These are phyloP conservation scores for Hyaloscypha variabilis DNA, from an alignment of 495 filamentous ascomycete species.

Conservation along the genomic window DNA sequence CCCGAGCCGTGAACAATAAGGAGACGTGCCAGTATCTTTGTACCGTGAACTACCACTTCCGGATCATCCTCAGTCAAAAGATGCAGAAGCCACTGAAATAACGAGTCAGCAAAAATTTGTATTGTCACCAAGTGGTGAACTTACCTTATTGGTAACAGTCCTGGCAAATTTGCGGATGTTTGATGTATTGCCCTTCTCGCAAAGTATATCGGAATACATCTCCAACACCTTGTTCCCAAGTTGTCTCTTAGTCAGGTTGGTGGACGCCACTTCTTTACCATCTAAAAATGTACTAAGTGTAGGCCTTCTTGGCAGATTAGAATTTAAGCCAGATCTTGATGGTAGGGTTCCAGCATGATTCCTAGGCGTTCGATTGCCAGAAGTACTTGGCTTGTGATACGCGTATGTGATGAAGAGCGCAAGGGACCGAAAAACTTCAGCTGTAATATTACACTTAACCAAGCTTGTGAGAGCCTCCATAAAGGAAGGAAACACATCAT, in stretches of 20 bases:
- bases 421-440: slow-evolving; percentile 82
- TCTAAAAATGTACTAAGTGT: slow-evolving; percentile 34
- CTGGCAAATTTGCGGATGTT: slow-evolving; percentile 87
- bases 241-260: slow-evolving; percentile 54
- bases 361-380: slow-evolving; percentile 55
- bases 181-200: slow-evolving; percentile 63
- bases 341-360: slow-evolving; percentile 42
- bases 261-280: slow-evolving; percentile 18
- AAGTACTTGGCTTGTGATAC: slow-evolving; percentile 66
- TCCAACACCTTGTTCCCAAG: slow-evolving; percentile 76
- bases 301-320: slow-evolving; percentile 34
- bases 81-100: slow-evolving; percentile 85
- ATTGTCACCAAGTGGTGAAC: slow-evolving; percentile 28
- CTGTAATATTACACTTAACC: slow-evolving; percentile 75
- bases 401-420: slow-evolving; percentile 93
- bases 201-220: slow-evolving; percentile 83
- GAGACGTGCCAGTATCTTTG: slow-evolving; percentile 85
- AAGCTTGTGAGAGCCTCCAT: slow-evolving; percentile 75
- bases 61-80: slow-evolving; percentile 86
- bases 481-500: slow-evolving; percentile 72
- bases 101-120: slow-evolving; percentile 40
- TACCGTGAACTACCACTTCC: slow-evolving; percentile 78
- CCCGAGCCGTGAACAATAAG: slow-evolving; percentile 74
- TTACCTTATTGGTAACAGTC: slow-evolving; percentile 94
- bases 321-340: slow-evolving; percentile 35